These are phyloP conservation scores for Coriaria nepalensis DNA, from an alignment of 306 rosid genomes.

Conservation along the genomic window DNA sequence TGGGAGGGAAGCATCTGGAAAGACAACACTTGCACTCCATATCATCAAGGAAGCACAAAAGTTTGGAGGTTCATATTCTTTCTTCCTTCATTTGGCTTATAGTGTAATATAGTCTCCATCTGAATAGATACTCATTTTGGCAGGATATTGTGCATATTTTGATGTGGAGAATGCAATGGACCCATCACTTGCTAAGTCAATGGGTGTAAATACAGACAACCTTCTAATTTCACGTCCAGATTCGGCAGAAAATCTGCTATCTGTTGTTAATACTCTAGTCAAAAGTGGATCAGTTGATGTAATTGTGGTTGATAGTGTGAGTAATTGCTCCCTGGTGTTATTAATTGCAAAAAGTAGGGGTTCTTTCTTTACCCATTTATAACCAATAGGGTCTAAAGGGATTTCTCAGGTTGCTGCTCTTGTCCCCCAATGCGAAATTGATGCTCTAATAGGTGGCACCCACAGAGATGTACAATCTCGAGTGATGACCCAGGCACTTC, in stretches of 20 bases:
- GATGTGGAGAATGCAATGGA: conserved; percentile 83
- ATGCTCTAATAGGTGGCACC: conserved; percentile 28
- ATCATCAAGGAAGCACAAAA: conserved; percentile 80
- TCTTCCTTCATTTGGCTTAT: conserved; percentile 8
- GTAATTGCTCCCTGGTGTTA: conserved; percentile 17
- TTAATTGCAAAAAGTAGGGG: background rate
- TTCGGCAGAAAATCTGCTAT: conserved; percentile 66
- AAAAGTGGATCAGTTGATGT: conserved; percentile 76
- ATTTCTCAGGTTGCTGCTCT: conserved; percentile 84
- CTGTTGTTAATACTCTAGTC: conserved; percentile 62
- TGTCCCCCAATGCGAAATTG: conserved; percentile 64
- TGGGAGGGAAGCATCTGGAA: conserved; percentile 84
- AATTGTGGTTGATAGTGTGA: conserved; percentile 88
- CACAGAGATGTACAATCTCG: conserved; percentile 33
- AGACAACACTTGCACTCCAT: conserved; percentile 84
- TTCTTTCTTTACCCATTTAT: conserved; percentile 1
- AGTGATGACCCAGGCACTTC: conserved; percentile 60
- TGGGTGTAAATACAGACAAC: conserved; percentile 58
- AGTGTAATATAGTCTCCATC: conserved; percentile 1
- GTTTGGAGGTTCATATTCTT: conserved; percentile 47
- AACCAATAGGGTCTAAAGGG: background rate
- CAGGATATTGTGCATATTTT: conserved; percentile 84
- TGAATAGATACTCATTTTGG: conserved; percentile 13
- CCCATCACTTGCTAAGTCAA: conserved; percentile 60
- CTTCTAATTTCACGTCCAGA: conserved; percentile 65